Evolutionary conservation across 441 rosid species (phyloP).

Genomic region (Manihot esculenta): DNA sequence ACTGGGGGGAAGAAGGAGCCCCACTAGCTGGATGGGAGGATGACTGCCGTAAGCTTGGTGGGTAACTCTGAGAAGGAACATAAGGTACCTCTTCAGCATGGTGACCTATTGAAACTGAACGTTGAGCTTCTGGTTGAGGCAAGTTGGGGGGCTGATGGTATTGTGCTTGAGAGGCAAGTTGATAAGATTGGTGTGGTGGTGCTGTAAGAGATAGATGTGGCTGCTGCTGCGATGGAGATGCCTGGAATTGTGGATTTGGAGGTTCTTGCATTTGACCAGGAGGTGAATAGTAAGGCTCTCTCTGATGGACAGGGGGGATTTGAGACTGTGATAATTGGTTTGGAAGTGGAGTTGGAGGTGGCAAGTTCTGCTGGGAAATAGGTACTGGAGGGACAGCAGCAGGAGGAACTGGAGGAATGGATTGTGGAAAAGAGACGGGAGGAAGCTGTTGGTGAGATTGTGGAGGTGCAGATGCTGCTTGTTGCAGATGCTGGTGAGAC

Average conservation of each 20-base stretch:
- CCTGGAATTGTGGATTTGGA: conserved; percentile 53
- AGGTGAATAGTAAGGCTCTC: conserved; percentile 62
- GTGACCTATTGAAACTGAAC: conserved; percentile 43
- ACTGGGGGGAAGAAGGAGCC: conserved; percentile 61
- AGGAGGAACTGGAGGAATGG: conserved; percentile 38
- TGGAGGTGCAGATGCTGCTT: conserved; percentile 34
- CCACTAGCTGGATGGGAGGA: conserved; percentile 50
- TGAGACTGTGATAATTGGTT: conserved; percentile 55
- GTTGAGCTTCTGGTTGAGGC: conserved; percentile 39
- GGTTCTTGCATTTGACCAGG: conserved; percentile 59
- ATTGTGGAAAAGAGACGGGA: conserved; percentile 38
- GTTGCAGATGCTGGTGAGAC: too few species aligned
- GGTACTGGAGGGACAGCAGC: conserved; percentile 41
- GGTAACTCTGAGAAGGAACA: conserved; percentile 53
- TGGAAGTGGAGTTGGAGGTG: conserved; percentile 50
- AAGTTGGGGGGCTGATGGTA: conserved; percentile 24
- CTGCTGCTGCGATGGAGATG: conserved; percentile 55
- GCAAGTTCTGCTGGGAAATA: conserved; percentile 49
- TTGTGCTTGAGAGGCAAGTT: conserved; percentile 30
- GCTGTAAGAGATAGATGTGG: conserved; percentile 42
- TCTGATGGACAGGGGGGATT: conserved; percentile 52
- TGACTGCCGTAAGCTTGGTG: conserved; percentile 51
- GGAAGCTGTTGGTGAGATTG: conserved; percentile 51
- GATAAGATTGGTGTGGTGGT: conserved; percentile 51
- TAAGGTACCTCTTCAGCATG: conserved; percentile 64